Evolutionary conservation across 2,329 filamentous ascomycete genomes (phyloP), one percentile per base, ranked within the genome.

Genomic region (Neonectria ditissima): DNA sequence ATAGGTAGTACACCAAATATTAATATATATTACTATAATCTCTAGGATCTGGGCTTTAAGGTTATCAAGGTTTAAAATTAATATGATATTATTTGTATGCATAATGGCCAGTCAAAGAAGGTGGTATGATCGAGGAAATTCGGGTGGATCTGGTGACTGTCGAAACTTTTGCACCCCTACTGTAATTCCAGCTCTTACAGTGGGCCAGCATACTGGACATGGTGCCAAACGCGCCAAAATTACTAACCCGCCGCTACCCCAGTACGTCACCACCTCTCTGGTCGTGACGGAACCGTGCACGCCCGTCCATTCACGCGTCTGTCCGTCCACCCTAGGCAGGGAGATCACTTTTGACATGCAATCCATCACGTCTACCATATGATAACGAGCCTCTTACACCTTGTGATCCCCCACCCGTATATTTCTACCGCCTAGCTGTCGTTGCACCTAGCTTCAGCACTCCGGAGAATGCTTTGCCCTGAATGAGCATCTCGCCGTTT

Each of bases 401-500:
- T 37, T 59, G 37, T 65, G 62, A 67, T 62, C 53, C 41, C 53
- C 41, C 32, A n/a, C n/a, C 28, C 47, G 16, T 47, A 41, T 37
- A 48, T 62, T 59, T 45, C 51, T 66, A 51, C 32, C 26, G 62
- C 24, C 34, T 55, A 50, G 44, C 51, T 54, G 52, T 51, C 56
- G 37, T 45, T 55, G 28, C 47, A 50, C 26, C 20, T 34, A 28
- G 43, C 53, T 26, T 32, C 51, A 26, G 28, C 32, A 60, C 62
- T 47, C 48, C 55, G 30, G 39, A 61, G 44, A 59, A 73, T 74
- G 69, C 41, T 55, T 47, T 30, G 43, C 34, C 24, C 55, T 64
- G 68, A 45, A 69, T 71, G 68, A 70, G 54, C 44, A 48, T 32
- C 41, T 41, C 34, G 59, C 54, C 32, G 57, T 62, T 64, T 69